Conservation (phyloP, 2,329 filamentous ascomycete genomes). For the Cladophialophora psammophila region DNA sequence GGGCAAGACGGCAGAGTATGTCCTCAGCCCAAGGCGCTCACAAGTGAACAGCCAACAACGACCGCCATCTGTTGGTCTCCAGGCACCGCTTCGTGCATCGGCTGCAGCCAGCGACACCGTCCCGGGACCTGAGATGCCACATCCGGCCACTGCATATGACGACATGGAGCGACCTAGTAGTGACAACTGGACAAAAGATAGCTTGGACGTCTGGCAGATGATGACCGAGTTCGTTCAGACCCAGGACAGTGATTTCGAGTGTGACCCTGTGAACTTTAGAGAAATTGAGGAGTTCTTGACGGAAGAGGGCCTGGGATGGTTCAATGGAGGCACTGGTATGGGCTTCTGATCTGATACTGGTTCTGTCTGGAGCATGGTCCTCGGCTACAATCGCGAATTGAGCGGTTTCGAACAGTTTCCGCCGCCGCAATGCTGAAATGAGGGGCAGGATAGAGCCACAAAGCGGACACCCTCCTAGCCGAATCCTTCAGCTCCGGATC, state of each 20-base stretch:
- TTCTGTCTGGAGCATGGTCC: background rate
- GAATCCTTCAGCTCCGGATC: too few relatives aligned
- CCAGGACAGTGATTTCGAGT: conserved; percentile 18
- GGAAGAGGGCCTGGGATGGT: conserved; percentile 20
- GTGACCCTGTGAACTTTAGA: conserved; percentile 17
- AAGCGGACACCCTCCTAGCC: background rate
- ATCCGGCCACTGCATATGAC: background rate
- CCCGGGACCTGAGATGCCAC: conserved; percentile 6
- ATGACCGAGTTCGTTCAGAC: conserved; percentile 17
- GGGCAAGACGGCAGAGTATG: conserved; percentile 24
- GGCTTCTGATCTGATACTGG: conserved; percentile 8
- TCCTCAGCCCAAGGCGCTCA: conserved; percentile 9
- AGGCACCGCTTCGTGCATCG: background rate
- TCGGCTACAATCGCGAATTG: background rate
- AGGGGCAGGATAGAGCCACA: background rate
- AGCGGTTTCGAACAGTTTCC: background rate
- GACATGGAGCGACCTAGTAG: background rate
- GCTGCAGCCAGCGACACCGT: background rate
- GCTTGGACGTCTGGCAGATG: conserved; percentile 22
- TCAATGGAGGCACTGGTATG: conserved; percentile 14
- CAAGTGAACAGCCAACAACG: background rate
- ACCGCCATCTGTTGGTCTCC: conserved; percentile 1
- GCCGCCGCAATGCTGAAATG: background rate
- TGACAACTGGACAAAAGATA: conserved; percentile 14
- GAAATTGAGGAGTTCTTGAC: conserved; percentile 17